phyloP scores from a whole-genome alignment of 305 asterid genomes.

The Fraxinus sp. region DNA sequence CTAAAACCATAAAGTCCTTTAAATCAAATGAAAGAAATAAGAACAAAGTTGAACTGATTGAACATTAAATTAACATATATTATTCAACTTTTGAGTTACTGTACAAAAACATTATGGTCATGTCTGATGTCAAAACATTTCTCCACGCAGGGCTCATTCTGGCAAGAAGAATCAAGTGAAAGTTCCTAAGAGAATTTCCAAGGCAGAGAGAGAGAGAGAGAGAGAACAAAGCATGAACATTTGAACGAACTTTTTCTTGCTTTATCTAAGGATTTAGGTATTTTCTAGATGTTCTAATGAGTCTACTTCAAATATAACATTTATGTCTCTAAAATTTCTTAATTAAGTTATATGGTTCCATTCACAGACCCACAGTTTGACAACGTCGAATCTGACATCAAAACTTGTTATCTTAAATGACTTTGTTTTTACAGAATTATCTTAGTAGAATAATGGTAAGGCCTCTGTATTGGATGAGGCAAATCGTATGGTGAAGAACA shows the following conservation, averaged over 20 bases:
- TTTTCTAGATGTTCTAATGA: neutral
- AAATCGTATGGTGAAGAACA: conserved; percentile 19
- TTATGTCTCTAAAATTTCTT: neutral
- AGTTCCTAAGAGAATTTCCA: neutral
- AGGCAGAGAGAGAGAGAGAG: neutral
- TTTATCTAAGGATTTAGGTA: neutral
- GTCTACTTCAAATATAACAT: neutral
- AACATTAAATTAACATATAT: too few relatives aligned
- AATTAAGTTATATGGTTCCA: neutral
- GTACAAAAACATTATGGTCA: neutral
- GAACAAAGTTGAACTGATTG: too few relatives aligned
- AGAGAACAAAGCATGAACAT: neutral
- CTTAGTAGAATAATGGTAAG: conserved; percentile 22
- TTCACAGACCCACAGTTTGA: neutral
- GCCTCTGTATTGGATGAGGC: conserved; percentile 25
- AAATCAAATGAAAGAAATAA: too few relatives aligned
- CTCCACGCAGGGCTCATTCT: neutral
- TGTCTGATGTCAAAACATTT: neutral
- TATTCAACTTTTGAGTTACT: too few relatives aligned
- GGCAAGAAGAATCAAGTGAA: neutral
- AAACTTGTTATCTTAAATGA: neutral
- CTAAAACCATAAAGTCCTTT: too few relatives aligned
- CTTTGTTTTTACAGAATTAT: conserved; percentile 13
- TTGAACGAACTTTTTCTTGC: conserved; percentile 1
- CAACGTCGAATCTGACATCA: too few relatives aligned